Conservation (phyloP, 768 basidiomycete genomes). For the Candolleomyces efflorescens region DNA sequence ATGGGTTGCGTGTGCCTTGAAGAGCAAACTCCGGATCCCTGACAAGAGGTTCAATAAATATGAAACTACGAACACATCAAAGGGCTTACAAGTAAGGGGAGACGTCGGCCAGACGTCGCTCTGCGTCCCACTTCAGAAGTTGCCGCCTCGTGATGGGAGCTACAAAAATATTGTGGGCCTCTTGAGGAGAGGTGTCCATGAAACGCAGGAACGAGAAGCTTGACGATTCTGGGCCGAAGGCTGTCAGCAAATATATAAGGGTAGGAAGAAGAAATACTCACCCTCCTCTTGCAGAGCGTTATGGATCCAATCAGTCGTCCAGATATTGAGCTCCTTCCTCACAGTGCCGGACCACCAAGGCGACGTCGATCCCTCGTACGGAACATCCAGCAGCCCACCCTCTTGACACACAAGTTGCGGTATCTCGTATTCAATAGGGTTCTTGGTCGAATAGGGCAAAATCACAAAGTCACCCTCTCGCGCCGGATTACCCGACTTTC, state of each 20-base stretch:
- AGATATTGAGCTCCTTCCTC: conserved; percentile 79
- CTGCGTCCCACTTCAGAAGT: conserved; percentile 44
- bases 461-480: conserved; percentile 86
- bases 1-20: conserved; percentile 25
- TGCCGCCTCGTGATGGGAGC: conserved; percentile 58
- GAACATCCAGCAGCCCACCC: conserved; percentile 66
- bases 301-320: conserved; percentile 81
- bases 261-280: conserved; percentile 25
- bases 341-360: conserved; percentile 53
- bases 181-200: conserved; percentile 56
- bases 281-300: conserved; percentile 63
- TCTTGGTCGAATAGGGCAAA: conserved; percentile 81
- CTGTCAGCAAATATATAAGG: neutral
- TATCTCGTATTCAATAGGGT: conserved; percentile 75
- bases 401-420: conserved; percentile 77
- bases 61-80: neutral
- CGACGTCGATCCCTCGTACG: conserved; percentile 45
- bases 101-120: conserved; percentile 34
- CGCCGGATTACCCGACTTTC: conserved; percentile 54
- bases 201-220: conserved; percentile 81
- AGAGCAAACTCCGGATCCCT: conserved; percentile 57
- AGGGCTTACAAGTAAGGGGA: conserved; percentile 41
- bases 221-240: conserved; percentile 29
- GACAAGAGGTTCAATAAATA: neutral
- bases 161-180: conserved; percentile 57